Evolutionary conservation across 1,284 basidiomycete genomes (phyloP).

Genomic region (Moesziomyces globuligerus): DNA sequence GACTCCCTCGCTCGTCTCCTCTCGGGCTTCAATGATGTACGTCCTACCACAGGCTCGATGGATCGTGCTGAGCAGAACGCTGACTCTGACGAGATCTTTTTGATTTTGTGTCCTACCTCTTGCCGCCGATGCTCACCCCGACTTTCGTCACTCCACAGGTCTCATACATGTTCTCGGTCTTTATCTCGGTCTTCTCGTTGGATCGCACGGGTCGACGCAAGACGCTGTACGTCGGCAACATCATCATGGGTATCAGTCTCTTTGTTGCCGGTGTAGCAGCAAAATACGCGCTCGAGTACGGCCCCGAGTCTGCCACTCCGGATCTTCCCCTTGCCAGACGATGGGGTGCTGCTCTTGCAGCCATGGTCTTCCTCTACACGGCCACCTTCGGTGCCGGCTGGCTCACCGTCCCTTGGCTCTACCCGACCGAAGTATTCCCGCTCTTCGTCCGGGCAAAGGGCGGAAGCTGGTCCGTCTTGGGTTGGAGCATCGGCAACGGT

Average conservation of each 20-base stretch:
- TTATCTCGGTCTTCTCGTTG: conserved; percentile 21
- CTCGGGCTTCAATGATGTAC: conserved; percentile 32
- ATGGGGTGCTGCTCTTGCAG: conserved; percentile 32
- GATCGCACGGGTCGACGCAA: conserved; percentile 22
- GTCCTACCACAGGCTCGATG: not conserved
- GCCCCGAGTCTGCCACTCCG: conserved; percentile 9
- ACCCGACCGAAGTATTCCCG: conserved; percentile 33
- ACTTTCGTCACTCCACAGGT: not conserved
- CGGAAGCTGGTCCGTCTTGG: conserved; percentile 28
- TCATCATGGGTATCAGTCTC: conserved; percentile 25
- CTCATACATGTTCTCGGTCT: conserved; percentile 32
- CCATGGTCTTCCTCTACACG: conserved; percentile 39
- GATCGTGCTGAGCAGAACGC: too few relatives aligned
- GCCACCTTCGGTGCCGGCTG: conserved; percentile 21
- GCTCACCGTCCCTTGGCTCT: conserved; percentile 23
- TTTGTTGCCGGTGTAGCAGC: conserved; percentile 30
- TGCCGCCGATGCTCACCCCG: not conserved
- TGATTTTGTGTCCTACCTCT: too few relatives aligned
- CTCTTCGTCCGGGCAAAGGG: conserved; percentile 31
- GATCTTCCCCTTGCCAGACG: conserved; percentile 17
- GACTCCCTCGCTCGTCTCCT: conserved; percentile 22
- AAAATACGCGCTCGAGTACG: conserved; percentile 30
- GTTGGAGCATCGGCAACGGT: conserved; percentile 29
- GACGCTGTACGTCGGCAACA: conserved; percentile 24
- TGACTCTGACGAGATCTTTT: too few relatives aligned